These are phyloP conservation scores for Fistulina hepatica DNA, from an alignment of 1,284 basidiomycete genomes.

Conservation along the genomic window DNA sequence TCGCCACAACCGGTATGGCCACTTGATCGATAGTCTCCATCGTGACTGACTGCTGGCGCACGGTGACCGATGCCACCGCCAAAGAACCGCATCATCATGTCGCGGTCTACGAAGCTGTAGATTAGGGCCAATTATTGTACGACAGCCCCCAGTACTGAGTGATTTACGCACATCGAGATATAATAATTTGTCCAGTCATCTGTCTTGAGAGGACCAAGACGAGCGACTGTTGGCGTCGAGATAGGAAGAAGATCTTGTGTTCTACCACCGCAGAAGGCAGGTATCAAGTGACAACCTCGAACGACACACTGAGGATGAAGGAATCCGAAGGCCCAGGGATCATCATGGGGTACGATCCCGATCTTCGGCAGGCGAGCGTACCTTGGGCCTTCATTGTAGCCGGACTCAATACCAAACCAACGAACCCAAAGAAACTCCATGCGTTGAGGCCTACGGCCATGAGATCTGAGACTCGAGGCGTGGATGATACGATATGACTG, in stretches of 20 bases:
- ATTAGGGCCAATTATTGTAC: no score
- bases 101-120: constrained; percentile 20
- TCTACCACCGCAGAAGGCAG: constrained; percentile 11
- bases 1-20: no score
- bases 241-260: no score
- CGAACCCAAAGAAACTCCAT: constrained; percentile 20
- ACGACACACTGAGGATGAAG: constrained; percentile 16
- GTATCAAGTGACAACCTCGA: constrained; percentile 16
- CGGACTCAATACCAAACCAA: constrained; percentile 13
- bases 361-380: constrained; percentile 14
- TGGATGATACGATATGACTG: neutral
- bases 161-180: constrained; percentile 16
- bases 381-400: constrained; percentile 11
- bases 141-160: neutral
- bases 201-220: no score
- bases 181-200: constrained; percentile 19
- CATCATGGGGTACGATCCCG: constrained; percentile 14
- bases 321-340: constrained; percentile 17
- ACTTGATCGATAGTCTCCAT: no score
- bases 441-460: constrained; percentile 9
- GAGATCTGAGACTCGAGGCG: neutral
- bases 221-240: no score
- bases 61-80: constrained; percentile 21
- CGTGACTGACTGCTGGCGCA: no score
- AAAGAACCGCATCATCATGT: constrained; percentile 20